Conservation (phyloP, 805 yeast genomes). For the Myxozyma vanderwaltii region DNA sequence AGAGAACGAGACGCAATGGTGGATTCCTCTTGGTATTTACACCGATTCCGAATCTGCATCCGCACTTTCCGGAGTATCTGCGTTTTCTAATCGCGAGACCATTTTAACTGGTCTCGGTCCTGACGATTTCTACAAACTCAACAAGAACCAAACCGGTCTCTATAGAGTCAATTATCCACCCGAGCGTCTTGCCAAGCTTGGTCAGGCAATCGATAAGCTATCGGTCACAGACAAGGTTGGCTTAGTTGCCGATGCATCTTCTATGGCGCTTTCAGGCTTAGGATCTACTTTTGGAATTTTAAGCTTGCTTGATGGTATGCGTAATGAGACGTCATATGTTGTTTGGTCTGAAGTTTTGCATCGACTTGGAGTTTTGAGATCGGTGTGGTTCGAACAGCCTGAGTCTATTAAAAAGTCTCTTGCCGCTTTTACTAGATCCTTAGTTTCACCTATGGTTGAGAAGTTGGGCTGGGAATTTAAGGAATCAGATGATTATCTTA, state of each 20-base stretch:
- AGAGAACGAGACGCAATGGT: slow-evolving; percentile 66
- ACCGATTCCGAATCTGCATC: slow-evolving; percentile 33
- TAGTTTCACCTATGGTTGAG: slow-evolving; percentile 53
- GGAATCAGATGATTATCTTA: slow-evolving; percentile 57
- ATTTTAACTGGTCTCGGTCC: slow-evolving; percentile 24
- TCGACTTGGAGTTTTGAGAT: slow-evolving; percentile 42
- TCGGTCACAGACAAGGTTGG: slow-evolving; percentile 79
- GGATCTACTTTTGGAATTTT: slow-evolving; percentile 64
- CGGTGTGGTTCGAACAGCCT: slow-evolving; percentile 45
- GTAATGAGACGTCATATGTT: slow-evolving; percentile 50
- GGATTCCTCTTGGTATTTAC: slow-evolving; percentile 43
- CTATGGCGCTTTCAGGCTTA: slow-evolving; percentile 70
- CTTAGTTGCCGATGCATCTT: slow-evolving; percentile 75
- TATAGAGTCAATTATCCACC: slow-evolving; percentile 72
- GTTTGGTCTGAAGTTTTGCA: slow-evolving; percentile 60
- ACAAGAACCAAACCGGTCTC: slow-evolving; percentile 73
- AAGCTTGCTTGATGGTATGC: slow-evolving; percentile 61
- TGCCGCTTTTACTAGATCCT: slow-evolving; percentile 53
- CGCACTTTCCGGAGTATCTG: slow-evolving; percentile 29
- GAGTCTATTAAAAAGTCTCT: slow-evolving; percentile 51
- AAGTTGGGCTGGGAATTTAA: slow-evolving; percentile 63
- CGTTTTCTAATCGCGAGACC: slow-evolving; percentile 40
- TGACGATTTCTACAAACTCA: slow-evolving; percentile 61
- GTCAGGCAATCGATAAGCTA: slow-evolving; percentile 49
- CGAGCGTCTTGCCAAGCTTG: slow-evolving; percentile 69